phyloP scores from a whole-genome alignment of 306 rosid species.

The Dalbergia cochinchinensis region DNA sequence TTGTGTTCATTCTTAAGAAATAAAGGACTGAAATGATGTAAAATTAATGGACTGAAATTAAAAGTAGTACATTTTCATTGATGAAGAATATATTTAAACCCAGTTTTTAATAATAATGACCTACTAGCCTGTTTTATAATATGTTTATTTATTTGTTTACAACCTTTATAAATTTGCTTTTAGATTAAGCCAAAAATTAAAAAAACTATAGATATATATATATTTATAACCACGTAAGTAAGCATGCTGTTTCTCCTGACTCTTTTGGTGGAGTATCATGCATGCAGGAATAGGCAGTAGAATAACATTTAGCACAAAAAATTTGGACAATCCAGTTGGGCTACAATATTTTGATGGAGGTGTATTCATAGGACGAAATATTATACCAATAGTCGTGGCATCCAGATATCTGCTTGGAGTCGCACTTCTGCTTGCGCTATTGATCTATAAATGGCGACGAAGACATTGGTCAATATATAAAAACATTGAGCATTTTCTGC shows the following conservation, averaged over 20 bases:
- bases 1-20: too few relatives aligned
- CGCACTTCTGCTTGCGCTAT: neutral
- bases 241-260: neutral
- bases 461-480: slow-evolving; percentile 41
- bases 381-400: neutral
- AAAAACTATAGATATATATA: too few relatives aligned
- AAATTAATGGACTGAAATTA: too few relatives aligned
- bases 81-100: too few relatives aligned
- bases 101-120: too few relatives aligned
- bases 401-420: slow-evolving; percentile 20
- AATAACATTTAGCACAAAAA: slow-evolving; percentile 11
- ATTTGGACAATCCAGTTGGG: slow-evolving; percentile 14
- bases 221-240: too few relatives aligned
- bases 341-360: neutral
- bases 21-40: too few relatives aligned
- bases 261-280: neutral
- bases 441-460: slow-evolving; percentile 37
- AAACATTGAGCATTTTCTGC: slow-evolving; percentile 35
- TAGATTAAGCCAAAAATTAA: too few relatives aligned
- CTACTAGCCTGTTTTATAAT: too few relatives aligned
- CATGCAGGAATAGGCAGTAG: slow-evolving; percentile 1
- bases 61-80: too few relatives aligned
- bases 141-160: too few relatives aligned
- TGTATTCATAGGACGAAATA: neutral
- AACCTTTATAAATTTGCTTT: too few relatives aligned